These are phyloP conservation scores for Globisporangium cylindrosporum DNA, from an alignment of 352 stramenopile genomes.

Conservation along the genomic window DNA sequence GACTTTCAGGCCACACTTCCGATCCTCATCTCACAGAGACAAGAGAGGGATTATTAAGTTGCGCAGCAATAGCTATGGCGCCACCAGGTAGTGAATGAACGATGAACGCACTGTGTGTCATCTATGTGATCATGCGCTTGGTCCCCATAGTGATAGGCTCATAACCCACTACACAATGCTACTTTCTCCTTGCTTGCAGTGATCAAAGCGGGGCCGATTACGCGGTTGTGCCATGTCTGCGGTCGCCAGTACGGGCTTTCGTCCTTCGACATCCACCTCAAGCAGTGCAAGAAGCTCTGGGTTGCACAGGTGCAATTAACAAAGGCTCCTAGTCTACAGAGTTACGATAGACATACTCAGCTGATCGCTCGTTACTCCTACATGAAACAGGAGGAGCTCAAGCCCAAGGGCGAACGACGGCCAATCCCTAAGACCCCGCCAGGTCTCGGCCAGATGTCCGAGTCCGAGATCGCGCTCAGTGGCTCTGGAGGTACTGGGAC, in stretches of 20 bases:
- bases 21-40: neutral
- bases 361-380: too few relatives aligned
- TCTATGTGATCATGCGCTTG: neutral
- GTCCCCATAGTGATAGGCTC: neutral
- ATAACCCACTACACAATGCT: neutral
- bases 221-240: slow-evolving; percentile 77
- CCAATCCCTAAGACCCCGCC: slow-evolving; percentile 67
- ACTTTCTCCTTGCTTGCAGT: slow-evolving; percentile 14
- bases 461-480: slow-evolving; percentile 6
- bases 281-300: slow-evolving; percentile 84
- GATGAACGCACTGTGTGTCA: neutral
- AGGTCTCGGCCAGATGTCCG: slow-evolving; percentile 28
- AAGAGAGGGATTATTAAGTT: neutral
- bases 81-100: slow-evolving; percentile 15
- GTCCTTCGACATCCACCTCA: slow-evolving; percentile 82
- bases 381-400: slow-evolving; percentile 50
- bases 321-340: neutral
- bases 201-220: slow-evolving; percentile 50
- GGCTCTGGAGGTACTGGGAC: slow-evolving; percentile 3
- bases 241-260: slow-evolving; percentile 75
- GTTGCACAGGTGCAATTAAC: slow-evolving; percentile 32
- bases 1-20: neutral
- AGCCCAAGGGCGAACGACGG: slow-evolving; percentile 56
- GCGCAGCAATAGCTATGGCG: neutral
- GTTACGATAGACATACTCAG: neutral